These are phyloP conservation scores for Helotiales sp. DNA, from an alignment of 2,329 filamentous ascomycete genomes.

Conservation along the genomic window DNA sequence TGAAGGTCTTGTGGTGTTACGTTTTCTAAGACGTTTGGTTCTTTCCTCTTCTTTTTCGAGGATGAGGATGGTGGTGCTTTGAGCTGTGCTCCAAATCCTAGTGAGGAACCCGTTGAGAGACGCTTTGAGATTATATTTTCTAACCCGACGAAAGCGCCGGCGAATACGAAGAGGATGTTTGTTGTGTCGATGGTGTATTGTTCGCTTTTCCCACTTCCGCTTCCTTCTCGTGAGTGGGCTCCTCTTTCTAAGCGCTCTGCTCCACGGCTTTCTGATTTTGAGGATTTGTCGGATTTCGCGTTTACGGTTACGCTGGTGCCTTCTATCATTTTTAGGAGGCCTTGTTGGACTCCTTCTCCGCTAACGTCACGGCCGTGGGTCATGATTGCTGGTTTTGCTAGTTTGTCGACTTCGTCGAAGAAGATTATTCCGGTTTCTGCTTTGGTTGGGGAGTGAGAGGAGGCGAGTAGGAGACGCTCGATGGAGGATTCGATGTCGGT, in stretches of 20 bases:
- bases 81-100: slow-evolving; percentile 88
- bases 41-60: slow-evolving; percentile 44
- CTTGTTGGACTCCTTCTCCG: slow-evolving; percentile 95
- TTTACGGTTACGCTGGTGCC: slow-evolving; percentile 92
- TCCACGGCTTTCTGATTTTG: slow-evolving; percentile 32
- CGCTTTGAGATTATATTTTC: slow-evolving; percentile 85
- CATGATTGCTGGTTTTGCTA: slow-evolving; percentile 78
- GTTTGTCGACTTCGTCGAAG: slow-evolving; percentile 96
- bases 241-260: slow-evolving; percentile 22
- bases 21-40: slow-evolving; percentile 43
- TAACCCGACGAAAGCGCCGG: slow-evolving; percentile 89
- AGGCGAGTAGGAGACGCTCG: slow-evolving; percentile 82
- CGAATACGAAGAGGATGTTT: slow-evolving; percentile 96
- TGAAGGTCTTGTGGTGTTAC: slow-evolving; percentile 76
- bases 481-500: slow-evolving; percentile 98
- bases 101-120: slow-evolving; percentile 77
- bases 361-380: slow-evolving; percentile 87
- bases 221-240: slow-evolving; percentile 15
- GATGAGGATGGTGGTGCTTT: slow-evolving; percentile 51
- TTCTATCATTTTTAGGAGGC: slow-evolving; percentile 92
- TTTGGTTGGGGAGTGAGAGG: slow-evolving; percentile 82
- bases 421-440: slow-evolving; percentile 93
- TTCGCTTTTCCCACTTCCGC: slow-evolving; percentile 28
- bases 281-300: slow-evolving; percentile 68
- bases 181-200: slow-evolving; percentile 83